A percentile compares a stretch with the other conserved stretches of the same genome.
These are phyloP conservation scores for Taiwanofungus camphoratus DNA, from an alignment of 1,284 basidiomycete genomes.

Conservation along the genomic window DNA sequence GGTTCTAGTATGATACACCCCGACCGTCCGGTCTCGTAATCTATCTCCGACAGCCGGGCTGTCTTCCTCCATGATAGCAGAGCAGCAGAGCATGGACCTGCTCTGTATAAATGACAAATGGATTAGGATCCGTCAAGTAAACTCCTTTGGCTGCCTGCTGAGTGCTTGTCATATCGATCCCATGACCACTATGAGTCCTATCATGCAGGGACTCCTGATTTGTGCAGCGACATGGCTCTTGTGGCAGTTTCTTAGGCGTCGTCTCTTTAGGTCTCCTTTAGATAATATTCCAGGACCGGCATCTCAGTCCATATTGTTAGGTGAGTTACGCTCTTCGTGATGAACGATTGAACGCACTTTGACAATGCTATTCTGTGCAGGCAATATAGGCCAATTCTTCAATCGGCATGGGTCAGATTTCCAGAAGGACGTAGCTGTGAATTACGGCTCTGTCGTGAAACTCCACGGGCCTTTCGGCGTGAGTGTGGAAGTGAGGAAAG, in stretches of 20 bases:
- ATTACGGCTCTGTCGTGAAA: constrained; percentile 18
- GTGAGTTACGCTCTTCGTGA: too few relatives aligned
- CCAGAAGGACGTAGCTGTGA: constrained; percentile 12
- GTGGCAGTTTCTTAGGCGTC: background rate
- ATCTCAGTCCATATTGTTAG: constrained; percentile 13
- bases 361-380: constrained; percentile 10
- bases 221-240: background rate
- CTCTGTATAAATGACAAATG: too few relatives aligned
- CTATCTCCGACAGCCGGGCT: too few relatives aligned
- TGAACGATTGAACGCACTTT: constrained; percentile 7
- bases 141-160: too few relatives aligned
- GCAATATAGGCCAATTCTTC: background rate
- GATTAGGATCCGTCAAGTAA: too few relatives aligned
- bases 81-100: too few relatives aligned
- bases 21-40: too few relatives aligned
- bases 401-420: constrained; percentile 14
- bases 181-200: too few relatives aligned
- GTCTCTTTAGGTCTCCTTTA: constrained; percentile 8
- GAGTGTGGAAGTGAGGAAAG: constrained; percentile 1
- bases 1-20: too few relatives aligned
- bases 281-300: constrained; percentile 21
- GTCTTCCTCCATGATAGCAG: too few relatives aligned
- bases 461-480: constrained; percentile 16
- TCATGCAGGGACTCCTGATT: too few relatives aligned
- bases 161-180: too few relatives aligned